These are phyloP conservation scores for Phytophthora kernoviae DNA, from an alignment of 352 stramenopile genomes.

Conservation along the genomic window DNA sequence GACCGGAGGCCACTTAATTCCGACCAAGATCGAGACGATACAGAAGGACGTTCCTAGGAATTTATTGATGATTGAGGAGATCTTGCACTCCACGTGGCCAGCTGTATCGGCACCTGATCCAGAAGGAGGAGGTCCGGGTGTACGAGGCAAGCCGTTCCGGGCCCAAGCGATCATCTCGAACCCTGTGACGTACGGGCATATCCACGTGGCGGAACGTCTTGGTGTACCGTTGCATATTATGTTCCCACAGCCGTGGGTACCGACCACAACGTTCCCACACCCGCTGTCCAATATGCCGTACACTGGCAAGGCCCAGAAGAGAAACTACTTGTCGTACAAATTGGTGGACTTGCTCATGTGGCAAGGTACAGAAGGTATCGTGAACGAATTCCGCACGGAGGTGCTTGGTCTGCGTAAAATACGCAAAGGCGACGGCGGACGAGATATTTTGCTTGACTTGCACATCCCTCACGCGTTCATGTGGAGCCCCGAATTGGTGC, in stretches of 20 bases:
- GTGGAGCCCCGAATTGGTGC: conserved; percentile 58
- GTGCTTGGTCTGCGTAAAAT: conserved; percentile 33
- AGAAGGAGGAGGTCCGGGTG: conserved; percentile 44
- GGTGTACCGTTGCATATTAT: conserved; percentile 93
- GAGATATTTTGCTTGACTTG: conserved; percentile 45
- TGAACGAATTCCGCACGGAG: conserved; percentile 62
- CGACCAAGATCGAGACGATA: conserved; percentile 60
- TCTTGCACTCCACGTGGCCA: conserved; percentile 85
- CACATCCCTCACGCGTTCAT: conserved; percentile 68
- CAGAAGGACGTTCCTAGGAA: conserved; percentile 76
- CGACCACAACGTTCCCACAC: conserved; percentile 88
- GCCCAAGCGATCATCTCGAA: conserved; percentile 94
- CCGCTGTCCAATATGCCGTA: conserved; percentile 85
- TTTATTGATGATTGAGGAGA: conserved; percentile 88
- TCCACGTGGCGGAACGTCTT: conserved; percentile 92
- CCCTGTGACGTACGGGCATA: conserved; percentile 89
- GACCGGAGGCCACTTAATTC: conserved; percentile 72
- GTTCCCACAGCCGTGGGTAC: conserved; percentile 90
- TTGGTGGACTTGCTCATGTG: conserved; percentile 57
- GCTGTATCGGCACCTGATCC: conserved; percentile 78
- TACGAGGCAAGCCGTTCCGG: conserved; percentile 61
- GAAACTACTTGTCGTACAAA: conserved; percentile 61
- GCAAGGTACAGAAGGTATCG: conserved; percentile 41
- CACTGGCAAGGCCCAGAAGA: conserved; percentile 46
- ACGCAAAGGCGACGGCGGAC: conserved; percentile 38